Evolutionary conservation across 768 basidiomycete species (phyloP).

Genomic region (Podaxis sp.): DNA sequence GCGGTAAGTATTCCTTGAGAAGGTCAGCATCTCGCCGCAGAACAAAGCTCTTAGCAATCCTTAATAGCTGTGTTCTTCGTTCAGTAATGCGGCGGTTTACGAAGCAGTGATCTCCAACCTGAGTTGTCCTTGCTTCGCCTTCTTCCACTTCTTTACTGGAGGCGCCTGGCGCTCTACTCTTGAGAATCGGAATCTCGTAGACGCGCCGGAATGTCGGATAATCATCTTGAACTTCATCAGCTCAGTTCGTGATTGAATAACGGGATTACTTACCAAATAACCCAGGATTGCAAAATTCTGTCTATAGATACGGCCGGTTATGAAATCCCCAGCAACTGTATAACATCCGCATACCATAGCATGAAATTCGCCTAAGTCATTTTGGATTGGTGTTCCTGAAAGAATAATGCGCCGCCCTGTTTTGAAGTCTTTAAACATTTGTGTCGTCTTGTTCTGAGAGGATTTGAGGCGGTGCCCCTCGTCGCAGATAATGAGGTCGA

Average conservation of each 20-base stretch:
- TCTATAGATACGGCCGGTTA: slow-evolving; percentile 39
- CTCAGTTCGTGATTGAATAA: slow-evolving; percentile 2
- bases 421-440: slow-evolving; percentile 77
- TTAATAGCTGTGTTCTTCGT: slow-evolving; percentile 49
- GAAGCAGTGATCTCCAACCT: slow-evolving; percentile 44
- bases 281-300: slow-evolving; percentile 93
- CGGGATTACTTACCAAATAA: slow-evolving; percentile 58
- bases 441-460: slow-evolving; percentile 84
- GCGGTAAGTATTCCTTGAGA: slow-evolving; percentile 81
- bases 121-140: slow-evolving; percentile 75
- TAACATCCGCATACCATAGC: slow-evolving; percentile 66
- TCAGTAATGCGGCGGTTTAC: background rate
- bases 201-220: slow-evolving; percentile 74
- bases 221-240: slow-evolving; percentile 50
- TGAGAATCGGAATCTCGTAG: slow-evolving; percentile 87
- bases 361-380: slow-evolving; percentile 93
- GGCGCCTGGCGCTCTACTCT: slow-evolving; percentile 78
- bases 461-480: slow-evolving; percentile 97
- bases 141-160: slow-evolving; percentile 69
- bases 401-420: slow-evolving; percentile 83
- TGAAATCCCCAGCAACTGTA: background rate
- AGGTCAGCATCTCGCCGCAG: slow-evolving; percentile 85
- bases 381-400: slow-evolving; percentile 97
- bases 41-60: slow-evolving; percentile 85
- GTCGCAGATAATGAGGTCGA: slow-evolving; percentile 93